A percentile compares a stretch with the other conserved stretches of the same genome.
These are phyloP conservation scores for Rhodomyrtus tomentosa DNA, from an alignment of 345 rosid species.

Conservation along the genomic window DNA sequence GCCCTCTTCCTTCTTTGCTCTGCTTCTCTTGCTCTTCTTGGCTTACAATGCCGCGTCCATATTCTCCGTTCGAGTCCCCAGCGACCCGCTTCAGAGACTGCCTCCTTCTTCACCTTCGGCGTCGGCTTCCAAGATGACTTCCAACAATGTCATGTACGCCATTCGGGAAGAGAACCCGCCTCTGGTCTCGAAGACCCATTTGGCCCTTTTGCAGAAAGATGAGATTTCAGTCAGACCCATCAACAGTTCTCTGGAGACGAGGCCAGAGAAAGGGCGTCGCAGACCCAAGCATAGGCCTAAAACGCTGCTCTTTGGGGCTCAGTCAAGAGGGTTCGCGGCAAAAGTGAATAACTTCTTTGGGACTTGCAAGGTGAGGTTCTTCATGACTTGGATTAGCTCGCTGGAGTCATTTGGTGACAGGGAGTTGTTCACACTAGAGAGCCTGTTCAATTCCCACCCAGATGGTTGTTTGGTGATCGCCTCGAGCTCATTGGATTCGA, in stretches of 20 bases:
- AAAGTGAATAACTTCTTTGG: constrained; percentile 33
- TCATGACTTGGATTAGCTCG: constrained; percentile 93
- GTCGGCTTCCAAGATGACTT: background rate
- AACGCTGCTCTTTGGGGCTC: constrained; percentile 7
- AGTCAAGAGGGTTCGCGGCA: constrained; percentile 28
- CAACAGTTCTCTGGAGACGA: background rate
- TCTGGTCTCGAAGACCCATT: constrained; percentile 18
- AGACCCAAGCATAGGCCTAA: background rate
- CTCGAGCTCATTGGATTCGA: constrained; percentile 61
- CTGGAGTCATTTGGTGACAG: constrained; percentile 46
- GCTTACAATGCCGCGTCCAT: constrained; percentile 61
- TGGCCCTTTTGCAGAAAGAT: constrained; percentile 12
- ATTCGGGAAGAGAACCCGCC: constrained; percentile 38
- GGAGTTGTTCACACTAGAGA: constrained; percentile 49
- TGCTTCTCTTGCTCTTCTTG: constrained; percentile 45
- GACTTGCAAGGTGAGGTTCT: constrained; percentile 51
- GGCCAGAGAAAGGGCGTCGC: constrained; percentile 4
- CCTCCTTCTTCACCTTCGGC: constrained; percentile 10
- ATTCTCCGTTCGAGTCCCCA: constrained; percentile 40
- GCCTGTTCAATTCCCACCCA: constrained; percentile 55
- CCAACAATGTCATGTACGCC: constrained; percentile 16
- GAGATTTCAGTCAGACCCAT: constrained; percentile 9
- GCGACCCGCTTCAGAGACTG: constrained; percentile 21
- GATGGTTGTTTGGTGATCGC: constrained; percentile 58
- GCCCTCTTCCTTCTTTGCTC: constrained; percentile 61